phyloP scores from a whole-genome alignment of 306 rosid species.

The Carpinus fangiana region DNA sequence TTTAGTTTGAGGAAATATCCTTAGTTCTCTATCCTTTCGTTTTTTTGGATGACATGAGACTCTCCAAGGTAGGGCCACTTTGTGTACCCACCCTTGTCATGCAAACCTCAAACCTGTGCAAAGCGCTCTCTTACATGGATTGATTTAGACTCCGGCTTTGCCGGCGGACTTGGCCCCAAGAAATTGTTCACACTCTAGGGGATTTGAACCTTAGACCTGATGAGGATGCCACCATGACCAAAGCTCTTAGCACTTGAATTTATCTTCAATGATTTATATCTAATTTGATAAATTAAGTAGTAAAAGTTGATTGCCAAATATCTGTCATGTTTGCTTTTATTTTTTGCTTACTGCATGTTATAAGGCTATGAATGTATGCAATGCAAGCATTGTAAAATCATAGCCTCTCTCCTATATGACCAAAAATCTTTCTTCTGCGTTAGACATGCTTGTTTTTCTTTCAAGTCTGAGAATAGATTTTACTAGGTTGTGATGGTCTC shows the following conservation, averaged over 20 bases:
- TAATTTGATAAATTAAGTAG: neutral
- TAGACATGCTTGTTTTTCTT: slow-evolving; percentile 4
- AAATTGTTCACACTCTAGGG: too few species aligned
- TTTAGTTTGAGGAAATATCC: neutral
- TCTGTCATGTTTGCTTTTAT: slow-evolving; percentile 3
- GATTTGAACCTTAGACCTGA: too few species aligned
- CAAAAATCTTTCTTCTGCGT: neutral
- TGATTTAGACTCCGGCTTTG: too few species aligned
- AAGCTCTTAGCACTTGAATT: too few species aligned
- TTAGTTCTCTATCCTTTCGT: neutral
- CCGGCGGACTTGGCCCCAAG: too few species aligned
- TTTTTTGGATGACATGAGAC: neutral
- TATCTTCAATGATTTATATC: neutral
- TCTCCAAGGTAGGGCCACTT: too few species aligned
- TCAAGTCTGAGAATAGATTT: slow-evolving; percentile 10
- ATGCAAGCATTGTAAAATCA: neutral
- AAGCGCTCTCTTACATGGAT: too few species aligned
- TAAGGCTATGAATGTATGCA: neutral
- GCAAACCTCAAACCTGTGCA: too few species aligned
- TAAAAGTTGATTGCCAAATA: neutral
- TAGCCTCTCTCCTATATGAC: neutral
- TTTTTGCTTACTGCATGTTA: neutral
- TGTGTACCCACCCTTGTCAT: too few species aligned
- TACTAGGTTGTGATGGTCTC: neutral
- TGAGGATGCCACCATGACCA: too few species aligned